Conservation (phyloP, 202 grass and related monocot genomes). For the Bolboschoenoplectus hybrid region DNA sequence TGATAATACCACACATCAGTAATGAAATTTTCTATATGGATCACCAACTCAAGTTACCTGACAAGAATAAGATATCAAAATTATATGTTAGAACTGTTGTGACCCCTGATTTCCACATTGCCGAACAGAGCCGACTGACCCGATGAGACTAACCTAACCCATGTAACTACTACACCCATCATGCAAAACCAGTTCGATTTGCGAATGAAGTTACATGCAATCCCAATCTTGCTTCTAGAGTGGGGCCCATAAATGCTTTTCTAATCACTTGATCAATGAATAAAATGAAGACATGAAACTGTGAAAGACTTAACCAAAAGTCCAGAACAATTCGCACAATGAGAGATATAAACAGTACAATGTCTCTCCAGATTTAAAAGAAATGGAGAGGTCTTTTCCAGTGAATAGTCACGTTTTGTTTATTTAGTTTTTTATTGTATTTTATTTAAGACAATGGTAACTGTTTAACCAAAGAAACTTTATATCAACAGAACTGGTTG, state of each 20-base stretch:
- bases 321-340: not conserved
- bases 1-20: no score
- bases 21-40: no score
- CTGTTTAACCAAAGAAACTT: not conserved
- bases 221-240: slow-evolving; percentile 32
- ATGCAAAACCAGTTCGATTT: no score
- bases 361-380: not conserved
- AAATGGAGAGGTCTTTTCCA: not conserved
- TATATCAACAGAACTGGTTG: not conserved
- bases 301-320: not conserved
- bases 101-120: no score
- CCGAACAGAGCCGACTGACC: no score
- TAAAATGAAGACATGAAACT: slow-evolving; percentile 35
- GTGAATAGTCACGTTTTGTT: not conserved
- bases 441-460: not conserved
- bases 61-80: no score
- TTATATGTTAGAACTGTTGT: no score
- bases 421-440: not conserved
- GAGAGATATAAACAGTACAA: no score
- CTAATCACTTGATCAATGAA: slow-evolving; percentile 30
- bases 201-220: no score
- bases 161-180: no score
- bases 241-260: slow-evolving; percentile 25
- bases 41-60: no score
- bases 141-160: no score